Percentiles rank a stretch among this genome's conserved stretches.
Conservation (phyloP, 345 rosid species). For the Erysimum cheiranthoides region DNA sequence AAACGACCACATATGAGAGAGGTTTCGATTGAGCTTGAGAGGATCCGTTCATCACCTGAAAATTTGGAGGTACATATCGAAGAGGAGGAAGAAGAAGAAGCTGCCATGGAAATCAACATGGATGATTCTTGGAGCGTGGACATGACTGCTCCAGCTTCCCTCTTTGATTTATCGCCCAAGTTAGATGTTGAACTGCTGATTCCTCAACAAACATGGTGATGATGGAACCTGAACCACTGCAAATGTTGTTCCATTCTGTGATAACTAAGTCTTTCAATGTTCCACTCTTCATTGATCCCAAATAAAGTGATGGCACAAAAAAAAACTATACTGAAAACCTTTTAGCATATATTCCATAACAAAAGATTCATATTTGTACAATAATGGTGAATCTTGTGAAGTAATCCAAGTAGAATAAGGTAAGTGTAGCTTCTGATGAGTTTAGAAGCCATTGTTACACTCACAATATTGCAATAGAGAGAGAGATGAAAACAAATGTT, state of each 20-base stretch:
- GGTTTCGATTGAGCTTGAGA: conserved; percentile 46
- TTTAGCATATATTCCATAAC: conserved; percentile 27
- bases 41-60: conserved; percentile 30
- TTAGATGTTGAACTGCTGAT: conserved; percentile 29
- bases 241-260: neutral
- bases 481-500: conserved; percentile 6
- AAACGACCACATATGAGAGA: conserved; percentile 55
- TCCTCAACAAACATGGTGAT: conserved; percentile 36
- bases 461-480: conserved; percentile 21
- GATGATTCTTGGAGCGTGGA: conserved; percentile 38
- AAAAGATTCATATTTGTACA: conserved; percentile 31
- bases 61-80: conserved; percentile 19
- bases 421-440: conserved; percentile 2
- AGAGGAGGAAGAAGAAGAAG: conserved; percentile 39
- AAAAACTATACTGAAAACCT: neutral
- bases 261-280: conserved; percentile 2
- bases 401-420: conserved; percentile 23
- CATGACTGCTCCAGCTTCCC: conserved; percentile 40
- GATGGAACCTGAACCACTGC: conserved; percentile 9
- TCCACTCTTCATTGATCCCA: neutral
- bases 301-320: neutral
- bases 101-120: conserved; percentile 26
- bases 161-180: conserved; percentile 19
- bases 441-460: conserved; percentile 27
- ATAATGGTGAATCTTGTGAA: conserved; percentile 11